Conservation (phyloP, 148 eudicot genomes). For the Amaranthus hypochondriacus region DNA sequence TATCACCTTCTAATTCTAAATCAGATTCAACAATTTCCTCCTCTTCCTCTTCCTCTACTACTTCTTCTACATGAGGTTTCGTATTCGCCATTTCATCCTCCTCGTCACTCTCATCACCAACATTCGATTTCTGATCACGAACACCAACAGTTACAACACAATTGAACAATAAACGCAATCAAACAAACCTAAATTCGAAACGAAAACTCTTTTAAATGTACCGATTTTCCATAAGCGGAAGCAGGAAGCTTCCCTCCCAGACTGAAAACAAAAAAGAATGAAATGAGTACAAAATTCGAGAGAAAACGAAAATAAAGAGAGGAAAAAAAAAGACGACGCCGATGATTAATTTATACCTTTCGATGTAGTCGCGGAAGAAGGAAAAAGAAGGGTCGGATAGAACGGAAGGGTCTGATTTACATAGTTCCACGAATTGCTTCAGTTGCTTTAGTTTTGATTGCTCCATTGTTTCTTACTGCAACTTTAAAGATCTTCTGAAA, state of each 20-base stretch:
- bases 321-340: not conserved
- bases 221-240: conserved; percentile 41
- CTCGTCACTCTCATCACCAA: conserved; percentile 56
- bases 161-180: not conserved
- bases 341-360: conserved; percentile 36
- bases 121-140: conserved; percentile 27
- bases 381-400: conserved; percentile 71
- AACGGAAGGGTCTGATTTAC: conserved; percentile 62
- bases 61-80: conserved; percentile 31
- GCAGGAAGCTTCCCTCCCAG: conserved; percentile 59
- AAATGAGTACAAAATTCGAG: not conserved
- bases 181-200: not conserved
- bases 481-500: not conserved
- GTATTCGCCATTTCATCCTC: conserved; percentile 33
- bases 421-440: conserved; percentile 54
- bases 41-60: conserved; percentile 43
- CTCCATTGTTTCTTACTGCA: conserved; percentile 40
- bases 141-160: not conserved
- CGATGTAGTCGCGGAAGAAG: conserved; percentile 75
- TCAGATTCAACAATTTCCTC: conserved; percentile 83
- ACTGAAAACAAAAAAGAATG: conserved; percentile 33
- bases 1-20: conserved; percentile 79
- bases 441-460: conserved; percentile 47
- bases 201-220: conserved; percentile 20
- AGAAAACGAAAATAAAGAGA: not conserved